Evolutionary conservation across 2,329 filamentous ascomycete species (phyloP), one percentile per base, ranked within the genome.

Genomic region (Nemania sp.): DNA sequence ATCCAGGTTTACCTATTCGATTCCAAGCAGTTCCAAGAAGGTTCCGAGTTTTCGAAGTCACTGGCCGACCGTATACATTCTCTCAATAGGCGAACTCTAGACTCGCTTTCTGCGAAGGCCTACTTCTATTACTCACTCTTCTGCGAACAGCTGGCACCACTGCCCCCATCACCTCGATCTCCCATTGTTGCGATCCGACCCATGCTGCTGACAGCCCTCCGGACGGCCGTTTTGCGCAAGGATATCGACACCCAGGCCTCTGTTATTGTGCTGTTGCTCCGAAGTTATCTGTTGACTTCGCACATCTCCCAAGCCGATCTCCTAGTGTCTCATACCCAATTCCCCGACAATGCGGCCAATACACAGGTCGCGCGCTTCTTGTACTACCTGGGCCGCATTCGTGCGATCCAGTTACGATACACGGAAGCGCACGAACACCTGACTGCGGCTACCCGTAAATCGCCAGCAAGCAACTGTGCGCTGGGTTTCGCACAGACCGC

Each of bases 51-150:
- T 75, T 97, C 94, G 24, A 84, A 84, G 62, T 84, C 86, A 65
- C 81, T 99, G 49, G 86, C 91, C 46, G 89, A 93, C 69, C 88
- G 88, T 69, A 87, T 97, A 71, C 91, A 95, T 67, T 81, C 86
- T 48, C 81, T 96, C 70, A 99, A 99, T 79, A 89, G 94, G 59
- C 87, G 94, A 65, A 97, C 94, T 20, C 79, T 99, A 59, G 94
- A 99, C 73, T 91, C 92, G 44, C 84, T 99, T 54, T 90, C 92
- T 54, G 91, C 93, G 61, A 95, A 95, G 74, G 91, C 93, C 60
- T 99, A 97, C 81, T 97, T 97, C 76, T 99, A 99, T 80, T 96
- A 91, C 76, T 91, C 91, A 20, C 80, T 97, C 65, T 97, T 97
- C 79, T 91, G 88, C 76, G 94, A 99, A 80, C 87, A 95, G 73